phyloP scores from a whole-genome alignment of 805 yeast species.

The Candida lessepsii region DNA sequence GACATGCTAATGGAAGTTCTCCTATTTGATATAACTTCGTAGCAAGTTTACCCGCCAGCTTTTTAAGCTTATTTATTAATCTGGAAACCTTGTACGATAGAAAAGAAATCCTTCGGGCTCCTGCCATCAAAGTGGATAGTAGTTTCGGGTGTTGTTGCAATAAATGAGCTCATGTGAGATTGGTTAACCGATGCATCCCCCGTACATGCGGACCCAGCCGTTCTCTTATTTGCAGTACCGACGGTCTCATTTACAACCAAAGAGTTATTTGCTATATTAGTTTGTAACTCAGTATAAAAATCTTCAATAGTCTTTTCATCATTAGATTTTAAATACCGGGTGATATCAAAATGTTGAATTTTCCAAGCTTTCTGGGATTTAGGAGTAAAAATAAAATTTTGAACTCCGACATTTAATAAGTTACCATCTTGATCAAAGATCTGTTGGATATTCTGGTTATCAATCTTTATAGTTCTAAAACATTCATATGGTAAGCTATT shows the following conservation, averaged over 20 bases:
- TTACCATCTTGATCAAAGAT: neutral
- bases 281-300: neutral
- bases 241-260: too few species aligned
- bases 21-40: constrained; percentile 1
- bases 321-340: neutral
- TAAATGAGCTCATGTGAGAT: too few species aligned
- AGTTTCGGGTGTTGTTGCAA: too few species aligned
- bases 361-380: neutral
- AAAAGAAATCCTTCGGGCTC: too few species aligned
- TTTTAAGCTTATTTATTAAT: too few species aligned
- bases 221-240: too few species aligned
- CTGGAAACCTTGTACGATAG: too few species aligned
- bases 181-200: too few species aligned
- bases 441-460: neutral
- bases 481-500: neutral
- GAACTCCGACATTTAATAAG: neutral
- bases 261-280: too few species aligned
- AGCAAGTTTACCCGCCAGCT: too few species aligned
- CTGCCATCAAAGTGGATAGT: too few species aligned
- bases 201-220: too few species aligned
- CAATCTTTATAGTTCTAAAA: neutral
- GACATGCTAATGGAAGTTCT: constrained; percentile 1
- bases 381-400: neutral
- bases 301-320: neutral
- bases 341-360: neutral